Percentiles rank a stretch among this genome's conserved stretches.
phyloP scores from a whole-genome alignment of 1,284 basidiomycete species.

The Neolentinus lepideus region DNA sequence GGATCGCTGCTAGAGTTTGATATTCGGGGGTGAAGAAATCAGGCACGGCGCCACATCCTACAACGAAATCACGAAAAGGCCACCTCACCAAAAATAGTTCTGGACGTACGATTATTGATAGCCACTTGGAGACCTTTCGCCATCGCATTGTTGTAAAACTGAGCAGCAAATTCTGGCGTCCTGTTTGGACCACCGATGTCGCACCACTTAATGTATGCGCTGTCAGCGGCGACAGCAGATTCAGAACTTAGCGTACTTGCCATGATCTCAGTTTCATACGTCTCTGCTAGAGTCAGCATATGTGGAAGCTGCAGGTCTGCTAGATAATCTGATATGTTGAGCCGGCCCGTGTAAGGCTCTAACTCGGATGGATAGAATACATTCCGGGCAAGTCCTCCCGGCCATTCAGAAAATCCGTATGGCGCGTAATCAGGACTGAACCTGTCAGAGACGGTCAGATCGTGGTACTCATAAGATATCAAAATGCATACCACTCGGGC shows the following conservation, averaged over 20 bases:
- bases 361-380: constrained; percentile 37
- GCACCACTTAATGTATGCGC: constrained; percentile 35
- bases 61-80: background rate
- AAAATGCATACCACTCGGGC: constrained; percentile 38
- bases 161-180: constrained; percentile 37
- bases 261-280: constrained; percentile 52
- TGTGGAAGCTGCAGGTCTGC: constrained; percentile 48
- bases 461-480: too few relatives aligned
- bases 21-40: constrained; percentile 59
- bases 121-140: constrained; percentile 43
- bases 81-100: too few relatives aligned
- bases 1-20: constrained; percentile 38
- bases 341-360: constrained; percentile 48
- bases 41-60: constrained; percentile 31
- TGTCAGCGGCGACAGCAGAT: background rate
- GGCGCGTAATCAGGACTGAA: constrained; percentile 45
- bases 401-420: constrained; percentile 45
- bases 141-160: constrained; percentile 44
- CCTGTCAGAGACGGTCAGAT: constrained; percentile 20
- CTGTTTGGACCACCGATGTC: constrained; percentile 54
- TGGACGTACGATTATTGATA: constrained; percentile 41
- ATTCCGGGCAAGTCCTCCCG: constrained; percentile 47
- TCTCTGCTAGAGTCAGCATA: constrained; percentile 43
- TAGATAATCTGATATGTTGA: constrained; percentile 44
- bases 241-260: constrained; percentile 17